Base-by-base conservation (phyloP, 1,284 basidiomycete genomes). In the Peniophora sp. region DNA sequence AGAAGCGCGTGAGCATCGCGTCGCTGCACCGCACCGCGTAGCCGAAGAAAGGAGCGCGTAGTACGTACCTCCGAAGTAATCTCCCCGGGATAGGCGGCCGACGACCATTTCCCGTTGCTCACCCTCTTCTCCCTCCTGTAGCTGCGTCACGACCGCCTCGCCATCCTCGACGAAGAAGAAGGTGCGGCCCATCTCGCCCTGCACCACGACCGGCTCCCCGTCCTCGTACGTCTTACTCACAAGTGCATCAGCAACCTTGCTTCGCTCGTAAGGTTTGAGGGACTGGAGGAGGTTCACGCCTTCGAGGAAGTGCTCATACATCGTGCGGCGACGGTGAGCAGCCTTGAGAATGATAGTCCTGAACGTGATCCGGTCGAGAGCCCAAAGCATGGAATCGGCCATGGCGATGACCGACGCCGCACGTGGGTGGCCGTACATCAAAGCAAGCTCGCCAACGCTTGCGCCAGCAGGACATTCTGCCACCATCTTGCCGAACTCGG, bases 91-190 rank as follows among this genome's bases (percentile, higher is more conserved):
- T 49, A 92, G 78, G 51, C 73, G 78, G 15, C 88, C 89, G 11
- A 97, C 90, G 9, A 76, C 71, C 20, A 84, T 73, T 57, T 90
- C 87, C 47, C 74, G 71, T 54, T 72, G 66, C 48, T 81, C 75
- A 0, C 83, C 85, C 43, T 81, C 77, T 8, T 80, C 79, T 23
- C 70, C 73, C 52, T 72, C 70, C 56, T 83, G 78, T 41, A 70
- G 71, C 73, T 97, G 97, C 52, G 88, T 88, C 3, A 94, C 94
- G 51, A 86, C 74, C 2, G 95, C 96, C 55, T 88, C 81, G 18
- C 96, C 96, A 58, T 92, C 90, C 64, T 98, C 94, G 49, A 99
- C 85, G 58, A 99, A 91, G 76, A 94, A 99, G 71, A 99, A 99
- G 48, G 93, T 94, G 60, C 96, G 91, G 8, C 97, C 96, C 67